Evolutionary conservation across 305 asterid genomes (phyloP), one percentile per base, ranked within the genome.

Genomic region (Withania somnifera): DNA sequence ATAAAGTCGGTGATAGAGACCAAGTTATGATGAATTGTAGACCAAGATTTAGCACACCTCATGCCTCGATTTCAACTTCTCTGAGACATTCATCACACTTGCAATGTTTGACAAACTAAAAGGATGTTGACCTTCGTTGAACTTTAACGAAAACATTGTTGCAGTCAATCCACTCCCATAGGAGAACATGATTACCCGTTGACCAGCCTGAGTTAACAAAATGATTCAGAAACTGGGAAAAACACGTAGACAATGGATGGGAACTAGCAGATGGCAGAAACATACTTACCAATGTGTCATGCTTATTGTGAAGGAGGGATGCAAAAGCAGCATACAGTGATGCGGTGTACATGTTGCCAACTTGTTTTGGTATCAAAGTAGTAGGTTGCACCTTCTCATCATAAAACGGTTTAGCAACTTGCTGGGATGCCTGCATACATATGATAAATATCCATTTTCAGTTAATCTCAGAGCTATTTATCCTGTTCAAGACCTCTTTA

Each of bases 301-400:
- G 83, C 78, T 96, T 92, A 81, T 88, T 93, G 92, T 94, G 97
- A 85, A 96, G 82, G 81, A 96, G 95, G 67, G 99, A 96, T 63
- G 93, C 97, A 86, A 96, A 93, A 81, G 99, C 99, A 56, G 98
- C 99, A 87, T 96, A 96, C 54, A 96, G 88, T 2, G 99, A 96
- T 77, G 99, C 99, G 15, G 99, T 96, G 80, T 96, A 96, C 99
- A 93, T 96, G 90, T 96, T 96, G 52, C 99, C 99, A 2, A 96
- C 97, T 90, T 96, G 99, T 87, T 94, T 96, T 1, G 99, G 98
- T 80, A 96, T 80, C 83, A 94, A 89, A 57, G 99, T 96, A 3
- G 95, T 82, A 50, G 99, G 99, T 82, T 90, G 91, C 90, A 96
- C 99, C 89, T 93, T 94, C 73, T 84, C 86, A 68, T 91, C 97